Evolutionary conservation across 2,329 filamentous ascomycete genomes (phyloP), one percentile per base, ranked within the genome.

Genomic region (Passalora sequoiae): DNA sequence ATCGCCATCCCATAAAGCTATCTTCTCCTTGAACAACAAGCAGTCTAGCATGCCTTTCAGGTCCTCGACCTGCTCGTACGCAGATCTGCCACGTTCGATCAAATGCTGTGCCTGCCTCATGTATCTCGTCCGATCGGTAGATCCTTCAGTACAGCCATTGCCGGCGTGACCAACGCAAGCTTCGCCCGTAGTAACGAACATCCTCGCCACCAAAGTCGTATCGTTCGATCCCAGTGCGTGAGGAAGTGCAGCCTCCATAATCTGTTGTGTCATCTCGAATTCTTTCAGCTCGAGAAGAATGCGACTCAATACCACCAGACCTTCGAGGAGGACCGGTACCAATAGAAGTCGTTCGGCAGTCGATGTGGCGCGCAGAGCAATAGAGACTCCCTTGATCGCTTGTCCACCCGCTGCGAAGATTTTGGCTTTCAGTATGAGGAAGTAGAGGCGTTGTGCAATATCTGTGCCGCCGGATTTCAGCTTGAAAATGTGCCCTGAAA

Each of bases 131-230:
- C 51, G 53, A 44, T 64, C 60, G 40, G 32, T 46, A 21, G 24
- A 55, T 38, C 50, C 57, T 31, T 46, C 47, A 47, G 56, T 53
- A 70, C 58, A 62, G 66, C 47, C 47, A 55, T 69, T 59, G 25
- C 86, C 83, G 0, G 86, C 87, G 49, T 86, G 67, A 0, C 89
- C 89, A 71, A 94, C 84, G 55, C 83, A 78, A 0, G 86, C 83
- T 60, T 95, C 88, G 0, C 79, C 85, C 3, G 94, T 74, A 16
- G 79, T 65, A 1, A 77, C 76, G 62, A 89, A 91, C 13, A 88
- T 73, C 16, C 71, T 73, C 0, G 81, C 88, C 0, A 75, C 73
- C 10, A 87, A 69, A 35, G 71, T 71, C 1, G 74, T 69, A 35
- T 84, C 78, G 39, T 81, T 78, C 38, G 78, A 79, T 64, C 94